Conservation (phyloP, 2,329 filamentous ascomycete genomes). For the Parastagonospora nodorum region DNA sequence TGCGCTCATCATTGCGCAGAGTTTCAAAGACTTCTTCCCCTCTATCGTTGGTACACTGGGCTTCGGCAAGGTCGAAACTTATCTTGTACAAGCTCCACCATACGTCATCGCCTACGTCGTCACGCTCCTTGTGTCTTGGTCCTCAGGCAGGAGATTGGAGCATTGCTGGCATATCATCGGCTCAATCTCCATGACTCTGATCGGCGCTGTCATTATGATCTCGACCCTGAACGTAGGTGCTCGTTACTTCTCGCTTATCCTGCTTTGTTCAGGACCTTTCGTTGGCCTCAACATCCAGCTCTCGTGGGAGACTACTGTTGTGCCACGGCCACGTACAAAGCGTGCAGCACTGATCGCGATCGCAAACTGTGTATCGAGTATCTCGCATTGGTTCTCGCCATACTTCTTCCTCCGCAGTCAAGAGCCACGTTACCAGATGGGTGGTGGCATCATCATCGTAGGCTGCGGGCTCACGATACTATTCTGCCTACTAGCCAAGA, state of each 20-base stretch:
- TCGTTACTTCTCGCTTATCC: slow-evolving; percentile 35
- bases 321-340: slow-evolving; percentile 49
- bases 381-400: slow-evolving; percentile 50
- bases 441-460: slow-evolving; percentile 21
- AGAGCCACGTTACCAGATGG: slow-evolving; percentile 16
- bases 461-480: slow-evolving; percentile 10
- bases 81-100: slow-evolving; percentile 50
- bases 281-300: slow-evolving; percentile 49
- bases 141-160: slow-evolving; percentile 34
- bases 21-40: slow-evolving; percentile 23
- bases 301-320: slow-evolving; percentile 50
- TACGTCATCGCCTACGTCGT: slow-evolving; percentile 40
- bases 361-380: slow-evolving; percentile 47
- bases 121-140: slow-evolving; percentile 28
- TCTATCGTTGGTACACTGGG: slow-evolving; percentile 25
- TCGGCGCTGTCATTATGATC: slow-evolving; percentile 32
- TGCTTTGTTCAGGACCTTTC: slow-evolving; percentile 44
- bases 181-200: slow-evolving; percentile 18
- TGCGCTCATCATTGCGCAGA: slow-evolving; percentile 29
- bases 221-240: slow-evolving; percentile 33
- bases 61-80: slow-evolving; percentile 33
- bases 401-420: slow-evolving; percentile 42
- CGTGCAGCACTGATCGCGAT: slow-evolving; percentile 51
- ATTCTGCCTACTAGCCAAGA: slow-evolving; percentile 8
- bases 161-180: slow-evolving; percentile 36